phyloP scores from a whole-genome alignment of 768 basidiomycete species.

The Trametes cinnabarina region DNA sequence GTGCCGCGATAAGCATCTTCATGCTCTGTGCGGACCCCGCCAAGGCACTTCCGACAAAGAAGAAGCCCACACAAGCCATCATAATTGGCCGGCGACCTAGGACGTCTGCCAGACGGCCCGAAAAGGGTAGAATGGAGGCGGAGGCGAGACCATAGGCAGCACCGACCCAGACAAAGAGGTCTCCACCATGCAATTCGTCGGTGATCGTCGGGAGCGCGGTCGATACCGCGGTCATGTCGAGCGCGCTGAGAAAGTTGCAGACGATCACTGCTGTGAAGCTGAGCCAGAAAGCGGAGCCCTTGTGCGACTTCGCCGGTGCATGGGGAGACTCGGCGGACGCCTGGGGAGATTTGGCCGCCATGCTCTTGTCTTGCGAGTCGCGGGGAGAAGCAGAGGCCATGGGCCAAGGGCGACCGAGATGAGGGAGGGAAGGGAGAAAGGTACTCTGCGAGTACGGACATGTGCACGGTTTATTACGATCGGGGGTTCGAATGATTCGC shows the following conservation, averaged over 20 bases:
- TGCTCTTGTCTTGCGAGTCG: background rate
- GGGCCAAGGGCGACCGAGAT: too few relatives aligned
- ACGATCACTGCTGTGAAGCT: conserved; percentile 9
- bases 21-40: conserved; percentile 40
- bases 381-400: too few relatives aligned
- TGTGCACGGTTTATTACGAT: too few relatives aligned
- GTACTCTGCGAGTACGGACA: too few relatives aligned
- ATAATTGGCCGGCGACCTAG: conserved; percentile 37
- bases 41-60: conserved; percentile 41
- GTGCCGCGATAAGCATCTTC: conserved; percentile 39
- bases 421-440: too few relatives aligned
- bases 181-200: conserved; percentile 15
- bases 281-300: conserved; percentile 9
- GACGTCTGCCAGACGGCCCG: conserved; percentile 9
- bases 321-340: background rate
- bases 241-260: conserved; percentile 13
- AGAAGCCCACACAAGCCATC: conserved; percentile 31
- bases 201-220: conserved; percentile 12
- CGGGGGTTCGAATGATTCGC: too few relatives aligned
- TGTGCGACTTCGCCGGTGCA: background rate
- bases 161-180: conserved; percentile 27
- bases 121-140: conserved; percentile 35
- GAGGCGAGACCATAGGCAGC: conserved; percentile 36
- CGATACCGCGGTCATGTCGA: conserved; percentile 12
- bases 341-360: background rate